Evolutionary conservation across 169 alveolate species (phyloP).

Genomic region (Eimeria tenella): DNA sequence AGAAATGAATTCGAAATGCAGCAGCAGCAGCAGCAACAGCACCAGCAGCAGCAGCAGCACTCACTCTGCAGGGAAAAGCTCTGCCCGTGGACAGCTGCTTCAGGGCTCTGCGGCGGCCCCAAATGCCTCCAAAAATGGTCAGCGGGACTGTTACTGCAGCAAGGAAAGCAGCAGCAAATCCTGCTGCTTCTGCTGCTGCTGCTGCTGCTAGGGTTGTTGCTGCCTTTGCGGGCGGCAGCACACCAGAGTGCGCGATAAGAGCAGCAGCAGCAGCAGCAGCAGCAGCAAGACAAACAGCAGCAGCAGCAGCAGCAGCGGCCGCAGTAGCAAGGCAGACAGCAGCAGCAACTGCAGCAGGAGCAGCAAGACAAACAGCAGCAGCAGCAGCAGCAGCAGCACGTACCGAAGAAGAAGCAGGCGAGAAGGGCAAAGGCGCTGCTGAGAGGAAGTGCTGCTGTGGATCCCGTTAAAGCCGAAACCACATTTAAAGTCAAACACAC

Average conservation of each 20-base stretch:
- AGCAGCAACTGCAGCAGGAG: background rate
- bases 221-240: too few relatives aligned
- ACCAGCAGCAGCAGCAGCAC: background rate
- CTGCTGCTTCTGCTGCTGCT: too few relatives aligned
- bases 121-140: conserved; percentile 65
- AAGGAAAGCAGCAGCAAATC: too few relatives aligned
- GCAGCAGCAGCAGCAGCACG: background rate
- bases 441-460: conserved; percentile 74
- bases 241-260: too few relatives aligned
- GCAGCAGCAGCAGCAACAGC: background rate
- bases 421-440: conserved; percentile 49
- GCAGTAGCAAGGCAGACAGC: background rate
- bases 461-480: background rate
- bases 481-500: conserved; percentile 60
- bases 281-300: background rate
- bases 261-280: too few relatives aligned
- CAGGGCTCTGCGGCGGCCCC: conserved; percentile 41
- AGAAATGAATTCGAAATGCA: background rate
- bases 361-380: background rate
- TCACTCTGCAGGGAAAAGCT: conserved; percentile 70
- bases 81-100: conserved; percentile 30
- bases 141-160: conserved; percentile 62
- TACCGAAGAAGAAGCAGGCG: conserved; percentile 50
- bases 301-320: background rate
- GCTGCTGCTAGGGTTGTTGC: too few relatives aligned